phyloP scores from a whole-genome alignment of 306 rosid genomes.

The Potentilla sterilis region DNA sequence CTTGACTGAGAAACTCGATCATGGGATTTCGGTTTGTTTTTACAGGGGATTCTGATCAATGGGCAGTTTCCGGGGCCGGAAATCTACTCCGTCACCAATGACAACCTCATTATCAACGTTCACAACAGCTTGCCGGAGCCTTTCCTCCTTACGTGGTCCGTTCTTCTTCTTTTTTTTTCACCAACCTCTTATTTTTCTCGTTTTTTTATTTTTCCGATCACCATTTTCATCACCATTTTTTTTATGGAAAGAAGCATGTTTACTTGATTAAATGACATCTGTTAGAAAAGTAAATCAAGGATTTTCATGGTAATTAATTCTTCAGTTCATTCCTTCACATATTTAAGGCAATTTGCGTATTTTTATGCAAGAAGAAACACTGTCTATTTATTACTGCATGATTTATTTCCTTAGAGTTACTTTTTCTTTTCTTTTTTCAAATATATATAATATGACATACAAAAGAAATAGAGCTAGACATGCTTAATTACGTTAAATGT shows the following conservation, averaged over 20 bases:
- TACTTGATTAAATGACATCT: not conserved
- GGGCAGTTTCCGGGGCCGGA: conserved; percentile 92
- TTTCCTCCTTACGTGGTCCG: conserved; percentile 78
- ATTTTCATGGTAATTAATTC: not conserved
- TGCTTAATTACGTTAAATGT: not conserved
- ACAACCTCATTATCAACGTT: conserved; percentile 78
- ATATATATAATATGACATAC: not conserved
- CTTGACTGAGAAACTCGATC: not conserved
- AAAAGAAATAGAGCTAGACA: not conserved
- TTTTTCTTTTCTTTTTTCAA: too few species aligned
- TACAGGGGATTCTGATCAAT: conserved; percentile 80
- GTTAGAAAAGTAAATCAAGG: not conserved
- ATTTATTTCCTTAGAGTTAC: not conserved
- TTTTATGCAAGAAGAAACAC: not conserved
- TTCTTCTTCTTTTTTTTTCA: not conserved
- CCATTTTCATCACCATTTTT: not conserved
- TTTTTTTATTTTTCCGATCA: not conserved
- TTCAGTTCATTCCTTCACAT: not conserved
- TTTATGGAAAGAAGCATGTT: not conserved
- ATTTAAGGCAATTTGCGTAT: not conserved
- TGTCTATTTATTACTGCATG: not conserved
- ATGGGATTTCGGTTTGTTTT: not conserved
- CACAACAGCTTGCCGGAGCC: conserved; percentile 73
- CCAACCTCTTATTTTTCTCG: not conserved
- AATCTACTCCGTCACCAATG: conserved; percentile 71